Evolutionary conservation across 345 rosid genomes (phyloP).

Genomic region (Eucalyptus cladocalyx): DNA sequence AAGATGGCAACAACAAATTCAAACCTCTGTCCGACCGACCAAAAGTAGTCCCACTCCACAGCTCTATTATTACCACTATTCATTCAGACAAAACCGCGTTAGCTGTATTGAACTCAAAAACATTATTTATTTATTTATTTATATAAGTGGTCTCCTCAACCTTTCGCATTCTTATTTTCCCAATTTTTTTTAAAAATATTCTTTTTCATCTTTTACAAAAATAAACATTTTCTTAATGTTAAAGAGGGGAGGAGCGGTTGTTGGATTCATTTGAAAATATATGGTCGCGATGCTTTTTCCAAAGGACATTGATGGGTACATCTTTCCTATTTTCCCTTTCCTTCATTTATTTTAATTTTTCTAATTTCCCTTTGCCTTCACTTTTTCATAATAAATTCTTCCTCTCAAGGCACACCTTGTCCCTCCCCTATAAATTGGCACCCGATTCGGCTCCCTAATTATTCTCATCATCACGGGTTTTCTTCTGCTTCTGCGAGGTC

Average conservation of each 20-base stretch:
- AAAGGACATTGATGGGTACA: background rate
- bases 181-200: too few relatives aligned
- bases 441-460: background rate
- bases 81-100: background rate
- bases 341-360: background rate
- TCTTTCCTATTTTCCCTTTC: background rate
- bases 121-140: too few relatives aligned
- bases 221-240: background rate
- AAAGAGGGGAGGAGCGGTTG: slow-evolving; percentile 13
- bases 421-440: slow-evolving; percentile 1
- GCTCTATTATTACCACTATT: background rate
- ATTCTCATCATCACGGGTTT: background rate
- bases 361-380: background rate
- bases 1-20: background rate
- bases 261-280: slow-evolving; percentile 7
- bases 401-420: background rate
- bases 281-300: background rate
- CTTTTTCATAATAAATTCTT: background rate
- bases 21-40: background rate
- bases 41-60: background rate
- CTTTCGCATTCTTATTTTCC: background rate
- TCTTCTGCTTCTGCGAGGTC: slow-evolving; percentile 40
- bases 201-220: background rate
- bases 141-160: background rate
- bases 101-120: slow-evolving; percentile 13